A percentile compares a stretch with the other conserved stretches of the same genome.
Evolutionary conservation across 2,329 filamentous ascomycete species (phyloP).

Genomic region (Endoconidiophora polonica): DNA sequence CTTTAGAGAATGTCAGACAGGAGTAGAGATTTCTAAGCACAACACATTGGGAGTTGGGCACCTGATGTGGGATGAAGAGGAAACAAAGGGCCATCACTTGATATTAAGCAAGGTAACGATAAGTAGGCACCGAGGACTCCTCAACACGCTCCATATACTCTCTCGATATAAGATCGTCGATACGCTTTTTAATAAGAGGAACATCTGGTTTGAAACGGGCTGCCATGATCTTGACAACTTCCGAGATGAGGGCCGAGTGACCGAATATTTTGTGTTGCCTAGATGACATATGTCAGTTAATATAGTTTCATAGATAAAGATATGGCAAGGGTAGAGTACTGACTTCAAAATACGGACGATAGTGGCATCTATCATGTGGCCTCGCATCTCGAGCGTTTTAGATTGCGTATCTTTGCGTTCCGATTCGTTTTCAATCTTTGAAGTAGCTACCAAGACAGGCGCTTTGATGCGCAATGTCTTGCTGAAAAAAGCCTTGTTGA

Average conservation of each 20-base stretch:
- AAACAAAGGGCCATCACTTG: too few relatives aligned
- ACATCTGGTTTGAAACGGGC: conserved; percentile 61
- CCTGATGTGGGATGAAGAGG: too few relatives aligned
- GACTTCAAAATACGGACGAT: conserved; percentile 79
- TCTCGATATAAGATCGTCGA: conserved; percentile 58
- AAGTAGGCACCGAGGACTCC: conserved; percentile 44
- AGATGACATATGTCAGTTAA: conserved; percentile 17
- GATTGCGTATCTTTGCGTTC: conserved; percentile 56
- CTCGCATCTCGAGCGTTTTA: conserved; percentile 56
- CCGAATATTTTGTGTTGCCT: conserved; percentile 58
- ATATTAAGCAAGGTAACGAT: conserved; percentile 52
- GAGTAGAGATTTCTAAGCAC: too few relatives aligned
- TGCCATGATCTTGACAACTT: conserved; percentile 54
- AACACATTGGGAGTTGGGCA: too few relatives aligned
- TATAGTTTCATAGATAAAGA: not conserved
- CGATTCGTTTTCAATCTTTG: conserved; percentile 64
- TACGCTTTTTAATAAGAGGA: conserved; percentile 62
- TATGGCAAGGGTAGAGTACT: conserved; percentile 19
- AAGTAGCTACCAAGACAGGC: conserved; percentile 62
- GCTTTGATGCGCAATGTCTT: conserved; percentile 81
- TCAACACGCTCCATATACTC: conserved; percentile 67
- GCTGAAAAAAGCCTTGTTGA: conserved; percentile 68
- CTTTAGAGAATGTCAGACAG: too few relatives aligned
- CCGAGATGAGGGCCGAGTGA: conserved; percentile 52
- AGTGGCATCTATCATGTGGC: conserved; percentile 57